phyloP scores from a whole-genome alignment of 2,329 filamentous ascomycete species.

The Apiospora sp. region DNA sequence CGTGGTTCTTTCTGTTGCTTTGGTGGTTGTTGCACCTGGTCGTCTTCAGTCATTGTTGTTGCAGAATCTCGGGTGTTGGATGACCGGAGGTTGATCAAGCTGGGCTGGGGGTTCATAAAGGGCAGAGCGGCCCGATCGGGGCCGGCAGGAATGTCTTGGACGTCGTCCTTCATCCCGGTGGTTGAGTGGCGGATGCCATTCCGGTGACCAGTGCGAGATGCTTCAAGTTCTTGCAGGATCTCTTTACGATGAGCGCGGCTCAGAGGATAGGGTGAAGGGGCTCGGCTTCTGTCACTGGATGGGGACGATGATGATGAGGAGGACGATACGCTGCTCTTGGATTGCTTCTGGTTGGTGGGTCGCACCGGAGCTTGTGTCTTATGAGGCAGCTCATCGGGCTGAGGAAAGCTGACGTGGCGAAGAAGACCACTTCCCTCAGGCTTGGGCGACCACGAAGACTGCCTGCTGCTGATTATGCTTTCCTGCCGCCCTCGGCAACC shows the following conservation, averaged over 20 bases:
- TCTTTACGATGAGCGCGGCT: neutral
- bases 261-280: neutral
- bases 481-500: too few relatives aligned
- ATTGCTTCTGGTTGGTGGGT: constrained; percentile 5
- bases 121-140: neutral
- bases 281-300: neutral
- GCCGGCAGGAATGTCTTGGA: neutral
- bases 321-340: neutral
- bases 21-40: neutral
- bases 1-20: neutral
- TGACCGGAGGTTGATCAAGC: neutral
- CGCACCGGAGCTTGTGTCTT: neutral
- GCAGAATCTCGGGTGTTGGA: neutral
- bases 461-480: too few relatives aligned
- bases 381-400: neutral
- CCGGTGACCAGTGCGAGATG: neutral
- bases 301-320: neutral
- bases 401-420: neutral
- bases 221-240: neutral
- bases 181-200: neutral
- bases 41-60: neutral
- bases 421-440: too few relatives aligned
- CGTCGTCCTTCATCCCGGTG: neutral
- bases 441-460: neutral
- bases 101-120: neutral